Conservation (phyloP, 176 grass and related monocot species). For the Pharus latifolius region DNA sequence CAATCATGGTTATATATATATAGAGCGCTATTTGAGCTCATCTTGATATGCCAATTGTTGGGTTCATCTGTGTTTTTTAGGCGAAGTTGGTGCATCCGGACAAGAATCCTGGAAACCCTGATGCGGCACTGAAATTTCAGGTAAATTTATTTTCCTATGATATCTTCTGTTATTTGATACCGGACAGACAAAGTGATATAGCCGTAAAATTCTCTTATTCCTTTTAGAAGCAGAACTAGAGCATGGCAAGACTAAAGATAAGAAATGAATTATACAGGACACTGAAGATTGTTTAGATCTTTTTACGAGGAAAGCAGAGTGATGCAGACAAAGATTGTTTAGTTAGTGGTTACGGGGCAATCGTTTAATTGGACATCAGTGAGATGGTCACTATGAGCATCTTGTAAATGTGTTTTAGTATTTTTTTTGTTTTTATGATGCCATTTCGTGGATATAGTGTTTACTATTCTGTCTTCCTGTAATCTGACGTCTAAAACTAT, state of each 20-base stretch:
- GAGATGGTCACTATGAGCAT: neutral
- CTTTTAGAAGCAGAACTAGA: neutral
- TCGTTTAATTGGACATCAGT: neutral
- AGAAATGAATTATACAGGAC: no score
- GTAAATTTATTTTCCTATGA: conserved; percentile 6
- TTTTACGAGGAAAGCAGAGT: neutral
- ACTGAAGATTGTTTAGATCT: neutral
- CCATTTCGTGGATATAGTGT: neutral
- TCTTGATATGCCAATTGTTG: neutral
- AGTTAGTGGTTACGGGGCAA: neutral
- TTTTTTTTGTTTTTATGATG: neutral
- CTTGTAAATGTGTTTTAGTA: neutral
- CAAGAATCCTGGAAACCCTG: conserved; percentile 83
- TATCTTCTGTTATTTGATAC: neutral
- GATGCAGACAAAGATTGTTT: neutral
- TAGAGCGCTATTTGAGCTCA: neutral
- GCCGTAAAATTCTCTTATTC: neutral
- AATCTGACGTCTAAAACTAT: neutral
- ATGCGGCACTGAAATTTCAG: conserved; percentile 89
- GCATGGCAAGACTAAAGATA: neutral
- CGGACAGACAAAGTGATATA: neutral
- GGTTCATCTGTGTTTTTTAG: conserved; percentile 31
- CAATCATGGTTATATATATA: neutral
- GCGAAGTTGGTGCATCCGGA: conserved; percentile 85
- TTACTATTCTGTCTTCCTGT: neutral